Conservation (phyloP, 768 basidiomycete genomes). For the Boletus vermiculosoides region DNA sequence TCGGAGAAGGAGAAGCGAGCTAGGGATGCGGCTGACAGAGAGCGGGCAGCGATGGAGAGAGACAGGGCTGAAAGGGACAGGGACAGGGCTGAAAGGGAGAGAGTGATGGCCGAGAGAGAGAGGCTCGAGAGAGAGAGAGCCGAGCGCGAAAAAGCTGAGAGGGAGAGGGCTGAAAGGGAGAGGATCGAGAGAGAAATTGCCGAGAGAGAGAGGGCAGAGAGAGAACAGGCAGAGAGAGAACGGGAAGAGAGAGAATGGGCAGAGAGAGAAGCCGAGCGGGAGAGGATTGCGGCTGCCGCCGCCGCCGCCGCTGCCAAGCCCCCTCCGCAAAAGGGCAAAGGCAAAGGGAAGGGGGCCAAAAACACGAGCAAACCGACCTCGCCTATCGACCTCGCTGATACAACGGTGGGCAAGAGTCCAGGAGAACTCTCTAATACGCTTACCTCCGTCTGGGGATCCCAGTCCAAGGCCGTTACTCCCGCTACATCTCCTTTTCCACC, state of each 20-base stretch:
- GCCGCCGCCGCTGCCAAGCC: neutral
- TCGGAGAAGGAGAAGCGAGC: slow-evolving; percentile 27
- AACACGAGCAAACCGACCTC: slow-evolving; percentile 24
- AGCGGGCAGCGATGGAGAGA: slow-evolving; percentile 14
- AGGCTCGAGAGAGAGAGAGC: slow-evolving; percentile 3
- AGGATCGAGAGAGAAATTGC: neutral
- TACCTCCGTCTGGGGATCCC: slow-evolving; percentile 49
- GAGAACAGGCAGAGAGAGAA: slow-evolving; percentile 5
- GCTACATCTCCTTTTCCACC: slow-evolving; percentile 28
- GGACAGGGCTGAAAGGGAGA: slow-evolving; percentile 9
- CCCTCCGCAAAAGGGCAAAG: slow-evolving; percentile 14
- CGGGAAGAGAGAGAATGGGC: neutral
- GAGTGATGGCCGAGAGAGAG: slow-evolving; percentile 8
- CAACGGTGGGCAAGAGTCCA: slow-evolving; percentile 38
- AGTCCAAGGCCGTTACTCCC: slow-evolving; percentile 29
- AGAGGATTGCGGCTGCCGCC: slow-evolving; percentile 4
- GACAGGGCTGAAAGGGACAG: slow-evolving; percentile 12
- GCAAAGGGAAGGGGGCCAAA: slow-evolving; percentile 17
- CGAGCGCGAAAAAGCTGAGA: slow-evolving; percentile 3
- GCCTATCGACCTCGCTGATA: slow-evolving; percentile 36
- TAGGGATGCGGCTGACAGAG: slow-evolving; percentile 20
- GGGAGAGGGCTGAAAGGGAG: slow-evolving; percentile 9
- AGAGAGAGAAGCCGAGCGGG: slow-evolving; percentile 3
- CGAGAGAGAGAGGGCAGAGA: slow-evolving; percentile 3
- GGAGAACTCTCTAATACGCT: slow-evolving; percentile 43